Evolutionary conservation across 2,329 filamentous ascomycete genomes (phyloP), one percentile per base, ranked within the genome.

Genomic region (Fusarium goolgardi): DNA sequence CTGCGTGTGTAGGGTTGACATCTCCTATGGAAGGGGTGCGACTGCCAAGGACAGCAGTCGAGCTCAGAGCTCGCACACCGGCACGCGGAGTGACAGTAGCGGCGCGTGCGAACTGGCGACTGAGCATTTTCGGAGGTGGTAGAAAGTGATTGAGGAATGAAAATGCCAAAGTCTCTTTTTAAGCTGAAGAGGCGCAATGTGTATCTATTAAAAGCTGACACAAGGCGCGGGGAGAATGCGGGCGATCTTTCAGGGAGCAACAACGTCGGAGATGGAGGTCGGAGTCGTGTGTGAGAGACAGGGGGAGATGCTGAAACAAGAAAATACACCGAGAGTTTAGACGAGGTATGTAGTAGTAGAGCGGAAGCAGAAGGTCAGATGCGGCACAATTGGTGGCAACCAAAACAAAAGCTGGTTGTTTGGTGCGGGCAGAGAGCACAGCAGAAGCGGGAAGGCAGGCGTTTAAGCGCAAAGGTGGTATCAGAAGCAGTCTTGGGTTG

Each of bases 21-120:
- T 99, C 94, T 78, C 92, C 91, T 71, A 99, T 87, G 37, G 91
- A 89, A n/a, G 96, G 96, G 21, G 89, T 82, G 60, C 83, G 84
- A 66, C 67, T 71, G 56, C 78, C 75, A 67, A 78, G 75, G 67
- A 75, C 69, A 59, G 83, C 78, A 60, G 88, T 86, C 59, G 86
- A 85, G 76, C 84, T 83, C 76, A 92, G 86, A 71, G 87, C 81
- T 73, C 89, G 85, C 66, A 84, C 76, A 57, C 78, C 76, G 71
- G 82, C 81, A 75, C 83, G 84, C 66, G 81, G 81, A 70, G 81
- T 80, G 71, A 76, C 75, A 57, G 76, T 76, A 53, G 81, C 79
- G 57, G 74, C 75, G 63, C 78, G 85, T 71, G 84, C 75, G 71
- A 88, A 77, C 75, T 84, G 83, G 74, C 80, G 81, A 67, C 81